Base-by-base conservation (phyloP, 2,329 filamentous ascomycete genomes). In the Biscogniauxia marginata region DNA sequence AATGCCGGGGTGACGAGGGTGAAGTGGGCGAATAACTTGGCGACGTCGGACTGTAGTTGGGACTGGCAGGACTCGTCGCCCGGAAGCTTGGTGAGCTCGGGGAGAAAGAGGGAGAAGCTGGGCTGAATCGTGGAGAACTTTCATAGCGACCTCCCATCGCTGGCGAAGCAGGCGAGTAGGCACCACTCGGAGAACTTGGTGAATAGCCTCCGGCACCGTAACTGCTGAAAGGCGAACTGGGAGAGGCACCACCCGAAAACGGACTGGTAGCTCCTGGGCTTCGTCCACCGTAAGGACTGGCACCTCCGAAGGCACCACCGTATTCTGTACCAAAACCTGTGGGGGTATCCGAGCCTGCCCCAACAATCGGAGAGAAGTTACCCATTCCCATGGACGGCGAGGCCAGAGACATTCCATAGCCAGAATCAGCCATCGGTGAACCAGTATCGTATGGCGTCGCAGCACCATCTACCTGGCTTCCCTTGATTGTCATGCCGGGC, bases 361-460 rank as follows among this genome's bases (percentile, higher is more conserved):
- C 83, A 64, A 90, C 86, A 68, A 95, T 91, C 50, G 90, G 90
- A 30, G 90, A 95, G 81, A 89, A 89, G 72, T 84, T 83, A 70
- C 79, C 84, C 67, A 78, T 79, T 59, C 77, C 84, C 62, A 70
- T 68, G 8, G 69, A 67, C 5, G 86, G 84, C n/a, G 85, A 86
- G 61, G 79, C 83, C 63, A 87, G 77, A 62, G 82, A 83, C 66
- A 85, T 74, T 65, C 68, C 67, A 45, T 85, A 86, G 50, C 88
- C 88, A 43, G 84, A 85, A 66, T 92, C 88, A 7, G 82, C 83
- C 75, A 93, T 87, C 4, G 90, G 90, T 50, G 90, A 93, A 46
- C 89, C 89, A 21, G 87, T 89, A 70, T 98, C 95, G 74, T 99
- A 99, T 1, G 96, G 96, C 7, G 95, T 99, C 45, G 92, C 91